phyloP scores from a whole-genome alignment of 2,329 filamentous ascomycete genomes.

The Monosporascus sp. region DNA sequence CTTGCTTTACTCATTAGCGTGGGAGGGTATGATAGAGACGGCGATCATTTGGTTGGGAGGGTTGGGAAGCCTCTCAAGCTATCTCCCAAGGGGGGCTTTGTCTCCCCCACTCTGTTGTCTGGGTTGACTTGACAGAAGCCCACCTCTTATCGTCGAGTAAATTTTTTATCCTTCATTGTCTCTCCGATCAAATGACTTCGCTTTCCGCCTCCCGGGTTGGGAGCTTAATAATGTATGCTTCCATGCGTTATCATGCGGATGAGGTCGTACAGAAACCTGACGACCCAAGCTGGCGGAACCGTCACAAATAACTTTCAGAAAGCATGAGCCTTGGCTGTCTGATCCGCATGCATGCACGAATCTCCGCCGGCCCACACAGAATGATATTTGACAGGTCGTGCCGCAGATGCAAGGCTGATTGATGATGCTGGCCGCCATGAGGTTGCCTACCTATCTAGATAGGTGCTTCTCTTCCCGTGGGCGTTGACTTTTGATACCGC shows the following conservation, averaged over 20 bases:
- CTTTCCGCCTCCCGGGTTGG: too few relatives aligned
- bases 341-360: neutral
- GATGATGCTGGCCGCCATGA: neutral
- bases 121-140: too few relatives aligned
- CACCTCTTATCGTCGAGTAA: too few relatives aligned
- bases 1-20: neutral
- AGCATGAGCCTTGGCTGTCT: neutral
- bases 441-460: neutral
- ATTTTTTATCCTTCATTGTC: too few relatives aligned
- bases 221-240: neutral
- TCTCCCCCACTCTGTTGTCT: too few relatives aligned
- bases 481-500: too few relatives aligned
- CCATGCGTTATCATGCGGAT: neutral
- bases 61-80: neutral
- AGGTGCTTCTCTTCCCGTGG: too few relatives aligned
- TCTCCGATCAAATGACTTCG: too few relatives aligned
- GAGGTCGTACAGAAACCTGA: slow-evolving; percentile 8
- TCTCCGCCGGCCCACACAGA: neutral
- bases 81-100: too few relatives aligned
- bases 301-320: slow-evolving; percentile 6
- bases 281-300: slow-evolving; percentile 11
- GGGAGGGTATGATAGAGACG: too few relatives aligned
- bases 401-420: neutral
- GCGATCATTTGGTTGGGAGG: neutral
- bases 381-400: slow-evolving; percentile 5